Evolutionary conservation across 345 rosid genomes (phyloP).

Genomic region (Euphorbia tirucalli): DNA sequence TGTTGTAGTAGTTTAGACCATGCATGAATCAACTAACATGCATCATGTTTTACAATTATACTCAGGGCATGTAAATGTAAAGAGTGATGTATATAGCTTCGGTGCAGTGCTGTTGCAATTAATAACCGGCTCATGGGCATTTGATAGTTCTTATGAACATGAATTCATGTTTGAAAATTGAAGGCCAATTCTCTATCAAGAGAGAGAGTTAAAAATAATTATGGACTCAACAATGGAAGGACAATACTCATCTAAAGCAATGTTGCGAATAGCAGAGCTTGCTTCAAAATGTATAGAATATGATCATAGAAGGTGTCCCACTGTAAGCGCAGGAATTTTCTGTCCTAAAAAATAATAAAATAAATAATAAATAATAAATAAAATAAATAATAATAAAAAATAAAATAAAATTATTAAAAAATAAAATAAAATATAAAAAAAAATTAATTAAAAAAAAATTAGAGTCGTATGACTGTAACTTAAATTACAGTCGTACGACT

Average conservation of each 20-base stretch:
- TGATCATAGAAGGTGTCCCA: slow-evolving; percentile 55
- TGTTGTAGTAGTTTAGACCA: not conserved
- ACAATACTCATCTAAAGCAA: slow-evolving; percentile 47
- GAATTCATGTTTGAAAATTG: slow-evolving; percentile 54
- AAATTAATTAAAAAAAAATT: too few relatives aligned
- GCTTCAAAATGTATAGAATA: slow-evolving; percentile 38
- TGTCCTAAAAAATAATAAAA: too few relatives aligned
- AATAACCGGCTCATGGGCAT: slow-evolving; percentile 51
- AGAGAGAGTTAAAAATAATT: slow-evolving; percentile 35
- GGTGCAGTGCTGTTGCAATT: slow-evolving; percentile 64
- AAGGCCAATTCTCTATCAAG: slow-evolving; percentile 39
- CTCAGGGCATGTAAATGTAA: slow-evolving; percentile 59
- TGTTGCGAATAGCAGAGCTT: slow-evolving; percentile 44
- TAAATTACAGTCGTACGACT: too few relatives aligned
- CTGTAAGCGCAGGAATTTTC: too few relatives aligned
- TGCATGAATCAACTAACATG: too few relatives aligned
- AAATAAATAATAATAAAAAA: too few relatives aligned
- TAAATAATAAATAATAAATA: too few relatives aligned
- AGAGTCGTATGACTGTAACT: too few relatives aligned
- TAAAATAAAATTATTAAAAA: too few relatives aligned
- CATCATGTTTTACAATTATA: not conserved
- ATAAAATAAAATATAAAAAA: too few relatives aligned
- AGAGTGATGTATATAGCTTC: slow-evolving; percentile 69
- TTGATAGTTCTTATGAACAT: slow-evolving; percentile 44
- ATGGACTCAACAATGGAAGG: slow-evolving; percentile 53